These are phyloP conservation scores for Otatea glauca DNA, from an alignment of 176 grass and related monocot genomes.

Conservation along the genomic window DNA sequence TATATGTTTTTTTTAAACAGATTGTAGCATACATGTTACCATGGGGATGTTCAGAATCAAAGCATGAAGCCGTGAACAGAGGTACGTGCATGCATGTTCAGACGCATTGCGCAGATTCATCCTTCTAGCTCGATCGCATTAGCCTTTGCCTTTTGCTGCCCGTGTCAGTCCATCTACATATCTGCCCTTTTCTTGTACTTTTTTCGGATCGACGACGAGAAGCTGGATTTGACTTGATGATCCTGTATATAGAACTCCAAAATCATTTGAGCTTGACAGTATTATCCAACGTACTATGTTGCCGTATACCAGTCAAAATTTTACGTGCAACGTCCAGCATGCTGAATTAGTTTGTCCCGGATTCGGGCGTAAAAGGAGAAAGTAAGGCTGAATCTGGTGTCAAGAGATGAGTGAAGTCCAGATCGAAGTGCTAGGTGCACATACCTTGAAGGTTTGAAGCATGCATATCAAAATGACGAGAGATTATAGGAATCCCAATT, in stretches of 20 bases:
- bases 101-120: constrained; percentile 30
- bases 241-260: not conserved
- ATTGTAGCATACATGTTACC: not conserved
- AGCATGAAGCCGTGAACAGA: constrained; percentile 16
- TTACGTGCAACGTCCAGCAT: not conserved
- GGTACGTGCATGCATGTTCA: constrained; percentile 26
- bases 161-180: not conserved
- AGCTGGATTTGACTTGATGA: constrained; percentile 27
- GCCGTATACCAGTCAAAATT: not conserved
- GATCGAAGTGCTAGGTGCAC: not conserved
- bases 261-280: not conserved
- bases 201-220: constrained; percentile 29
- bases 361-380: not conserved
- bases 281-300: not conserved
- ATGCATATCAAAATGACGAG: not conserved
- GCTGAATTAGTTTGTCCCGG: no score
- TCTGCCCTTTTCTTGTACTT: not conserved
- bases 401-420: not conserved
- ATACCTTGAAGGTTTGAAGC: not conserved
- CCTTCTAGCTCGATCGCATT: not conserved
- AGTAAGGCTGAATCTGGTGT: no score
- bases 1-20: no score
- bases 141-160: not conserved
- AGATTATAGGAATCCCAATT: not conserved
- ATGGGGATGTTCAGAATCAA: not conserved